Evolutionary conservation across 2,329 filamentous ascomycete genomes (phyloP).

Genomic region (Lasiodiplodia sp.): DNA sequence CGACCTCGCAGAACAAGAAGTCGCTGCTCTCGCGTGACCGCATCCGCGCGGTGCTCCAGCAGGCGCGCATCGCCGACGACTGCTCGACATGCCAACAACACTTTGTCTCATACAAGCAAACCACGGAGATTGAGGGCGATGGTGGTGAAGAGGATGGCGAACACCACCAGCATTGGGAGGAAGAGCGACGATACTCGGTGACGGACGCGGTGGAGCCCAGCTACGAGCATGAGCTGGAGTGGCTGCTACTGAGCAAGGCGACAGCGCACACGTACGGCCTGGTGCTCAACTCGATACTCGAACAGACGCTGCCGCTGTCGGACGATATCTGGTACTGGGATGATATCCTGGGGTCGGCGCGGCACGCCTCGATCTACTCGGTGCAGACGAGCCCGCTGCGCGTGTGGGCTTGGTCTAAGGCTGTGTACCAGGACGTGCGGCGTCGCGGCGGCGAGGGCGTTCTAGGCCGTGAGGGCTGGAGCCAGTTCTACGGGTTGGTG

Average conservation of each 20-base stretch:
- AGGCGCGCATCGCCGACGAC: slow-evolving; percentile 62
- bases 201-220: slow-evolving; percentile 18
- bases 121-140: slow-evolving; percentile 34
- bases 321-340: slow-evolving; percentile 98
- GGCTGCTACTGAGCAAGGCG: slow-evolving; percentile 89
- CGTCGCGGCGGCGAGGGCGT: slow-evolving; percentile 43
- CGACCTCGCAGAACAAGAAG: slow-evolving; percentile 61
- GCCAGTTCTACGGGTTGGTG: slow-evolving; percentile 80
- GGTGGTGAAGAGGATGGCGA: slow-evolving; percentile 35
- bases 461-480: slow-evolving; percentile 54
- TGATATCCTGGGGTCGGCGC: slow-evolving; percentile 79
- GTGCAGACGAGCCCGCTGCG: slow-evolving; percentile 83
- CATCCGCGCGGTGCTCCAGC: slow-evolving; percentile 68
- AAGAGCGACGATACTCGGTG: slow-evolving; percentile 37
- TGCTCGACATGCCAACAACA: slow-evolving; percentile 49
- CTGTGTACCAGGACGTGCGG: slow-evolving; percentile 71
- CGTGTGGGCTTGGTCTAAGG: slow-evolving; percentile 74
- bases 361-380: slow-evolving; percentile 81
- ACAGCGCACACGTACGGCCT: slow-evolving; percentile 89
- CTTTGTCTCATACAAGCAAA: slow-evolving; percentile 33
- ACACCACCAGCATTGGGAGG: slow-evolving; percentile 1
- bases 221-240: slow-evolving; percentile 83
- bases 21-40: slow-evolving; percentile 64
- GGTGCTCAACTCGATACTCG: slow-evolving; percentile 76
- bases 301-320: slow-evolving; percentile 81